Conservation (phyloP, 1,284 basidiomycete species). For the Schizophyllum amplum region DNA sequence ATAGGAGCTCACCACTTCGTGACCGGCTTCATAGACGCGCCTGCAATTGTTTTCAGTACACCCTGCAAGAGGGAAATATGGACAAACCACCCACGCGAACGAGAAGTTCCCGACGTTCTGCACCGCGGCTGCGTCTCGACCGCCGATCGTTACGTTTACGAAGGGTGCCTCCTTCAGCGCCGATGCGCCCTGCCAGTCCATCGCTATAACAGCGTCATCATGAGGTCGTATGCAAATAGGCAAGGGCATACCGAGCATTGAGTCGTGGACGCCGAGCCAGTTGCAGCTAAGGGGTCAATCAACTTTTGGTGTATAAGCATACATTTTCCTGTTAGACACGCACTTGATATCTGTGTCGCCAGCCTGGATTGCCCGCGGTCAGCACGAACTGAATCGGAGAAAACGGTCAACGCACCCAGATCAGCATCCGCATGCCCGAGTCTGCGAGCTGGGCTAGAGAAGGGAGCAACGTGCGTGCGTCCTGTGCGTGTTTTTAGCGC, state of each 20-base stretch:
- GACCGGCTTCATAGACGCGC: slow-evolving; percentile 45
- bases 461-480: slow-evolving; percentile 46
- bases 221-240: slow-evolving; percentile 42
- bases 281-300: slow-evolving; percentile 40
- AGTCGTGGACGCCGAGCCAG: slow-evolving; percentile 51
- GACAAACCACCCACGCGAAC: slow-evolving; percentile 40
- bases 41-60: slow-evolving; percentile 26
- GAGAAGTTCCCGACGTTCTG: slow-evolving; percentile 59
- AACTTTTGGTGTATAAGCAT: background rate
- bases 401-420: slow-evolving; percentile 38
- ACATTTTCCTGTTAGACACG: slow-evolving; percentile 11
- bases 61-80: slow-evolving; percentile 1
- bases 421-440: slow-evolving; percentile 38
- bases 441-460: slow-evolving; percentile 43
- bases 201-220: slow-evolving; percentile 5
- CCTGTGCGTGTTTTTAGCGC: no score
- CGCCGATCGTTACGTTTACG: slow-evolving; percentile 49
- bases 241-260: slow-evolving; percentile 55
- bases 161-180: slow-evolving; percentile 29
- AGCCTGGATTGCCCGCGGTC: slow-evolving; percentile 34
- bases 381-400: no score
- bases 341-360: slow-evolving; percentile 62
- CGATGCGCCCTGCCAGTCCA: slow-evolving; percentile 6
- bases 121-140: slow-evolving; percentile 42
- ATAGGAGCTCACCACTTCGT: slow-evolving; percentile 43